Evolutionary conservation across 75 land plant species (phyloP), one percentile per base, ranked within the genome.

Genomic region (Adiantum capillusveneris): DNA sequence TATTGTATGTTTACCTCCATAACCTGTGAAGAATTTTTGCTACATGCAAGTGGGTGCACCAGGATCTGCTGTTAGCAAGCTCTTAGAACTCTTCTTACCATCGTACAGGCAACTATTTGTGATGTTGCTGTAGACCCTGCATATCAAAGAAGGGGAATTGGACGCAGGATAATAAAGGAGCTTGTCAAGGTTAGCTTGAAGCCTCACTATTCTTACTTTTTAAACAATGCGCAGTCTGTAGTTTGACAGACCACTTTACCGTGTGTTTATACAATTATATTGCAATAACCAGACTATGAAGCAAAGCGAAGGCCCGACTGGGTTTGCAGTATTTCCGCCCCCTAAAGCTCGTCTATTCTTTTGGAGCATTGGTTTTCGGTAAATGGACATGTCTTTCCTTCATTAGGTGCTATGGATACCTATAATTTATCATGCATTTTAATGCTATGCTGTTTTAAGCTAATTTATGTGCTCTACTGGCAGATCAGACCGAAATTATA

Each of bases 91-190:
- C 5, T 44, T n/a, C 16, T 43, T 12, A 9, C 27, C 22, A 25
- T 70, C 25, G 21, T 36, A 43, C 60, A 74, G 76, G 76, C 76
- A 42, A 74, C 73, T 29, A 74, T 74, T 30, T 74, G 76, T 18
- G 76, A 74, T 51, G 76, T 74, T 31, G 76, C 76, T 44, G 76
- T 74, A 54, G 74, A 74, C 57, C 76, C 76, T 18, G 66, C 66
- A 11, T 68, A 74, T 31, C 76, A 74, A 64, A 61, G 63, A 42
- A 60, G 64, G 56, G 76, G 76, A 5, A 69, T 74, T 52, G 76
- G 76, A 27, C 76, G 74, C 3, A 73, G 49, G 26, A 69, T 74
- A 25, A 74, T 74, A 20, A 74, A 57, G 65, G 45, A 56, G 36
- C 76, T 74, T 20, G 72, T 70, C 52, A 60, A 74, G 72, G 76